Percentiles rank a stretch among this genome's conserved stretches.
Evolutionary conservation across 2,329 filamentous ascomycete genomes (phyloP).

Genomic region (Calonectria leucothoes): DNA sequence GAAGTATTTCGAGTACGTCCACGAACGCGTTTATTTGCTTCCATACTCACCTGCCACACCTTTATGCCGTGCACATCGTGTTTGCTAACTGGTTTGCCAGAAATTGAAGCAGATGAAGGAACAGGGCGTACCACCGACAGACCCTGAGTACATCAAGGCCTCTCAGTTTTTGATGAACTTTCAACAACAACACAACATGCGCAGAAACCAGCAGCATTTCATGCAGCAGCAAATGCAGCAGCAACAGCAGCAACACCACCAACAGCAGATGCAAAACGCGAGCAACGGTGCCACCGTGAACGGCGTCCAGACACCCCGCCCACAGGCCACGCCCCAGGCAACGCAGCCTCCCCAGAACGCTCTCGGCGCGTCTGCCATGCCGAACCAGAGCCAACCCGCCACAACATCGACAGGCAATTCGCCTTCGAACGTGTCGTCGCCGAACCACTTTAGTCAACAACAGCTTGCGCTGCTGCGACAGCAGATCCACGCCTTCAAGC

Average conservation of each 20-base stretch:
- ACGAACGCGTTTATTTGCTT: slow-evolving; percentile 7
- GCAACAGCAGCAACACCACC: slow-evolving; percentile 56
- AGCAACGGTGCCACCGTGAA: slow-evolving; percentile 65
- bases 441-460: slow-evolving; percentile 77
- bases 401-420: slow-evolving; percentile 46
- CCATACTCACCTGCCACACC: not conserved
- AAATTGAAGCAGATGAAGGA: slow-evolving; percentile 92
- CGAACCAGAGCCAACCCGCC: slow-evolving; percentile 47
- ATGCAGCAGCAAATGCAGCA: slow-evolving; percentile 58
- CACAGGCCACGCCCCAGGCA: slow-evolving; percentile 48
- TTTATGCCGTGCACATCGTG: not conserved
- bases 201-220: slow-evolving; percentile 58
- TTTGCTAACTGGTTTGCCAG: slow-evolving; percentile 58
- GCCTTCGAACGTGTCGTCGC: slow-evolving; percentile 45
- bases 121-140: slow-evolving; percentile 80
- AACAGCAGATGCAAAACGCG: slow-evolving; percentile 64
- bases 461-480: slow-evolving; percentile 83
- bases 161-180: slow-evolving; percentile 80
- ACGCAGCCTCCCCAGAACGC: slow-evolving; percentile 47
- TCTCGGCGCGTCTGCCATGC: slow-evolving; percentile 53
- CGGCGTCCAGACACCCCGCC: slow-evolving; percentile 56
- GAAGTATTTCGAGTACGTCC: slow-evolving; percentile 73
- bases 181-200: slow-evolving; percentile 72
- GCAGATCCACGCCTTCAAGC: slow-evolving; percentile 93
- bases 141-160: slow-evolving; percentile 89